Evolutionary conservation across 2,329 filamentous ascomycete species (phyloP).

Genomic region (Talaromyces sp.): DNA sequence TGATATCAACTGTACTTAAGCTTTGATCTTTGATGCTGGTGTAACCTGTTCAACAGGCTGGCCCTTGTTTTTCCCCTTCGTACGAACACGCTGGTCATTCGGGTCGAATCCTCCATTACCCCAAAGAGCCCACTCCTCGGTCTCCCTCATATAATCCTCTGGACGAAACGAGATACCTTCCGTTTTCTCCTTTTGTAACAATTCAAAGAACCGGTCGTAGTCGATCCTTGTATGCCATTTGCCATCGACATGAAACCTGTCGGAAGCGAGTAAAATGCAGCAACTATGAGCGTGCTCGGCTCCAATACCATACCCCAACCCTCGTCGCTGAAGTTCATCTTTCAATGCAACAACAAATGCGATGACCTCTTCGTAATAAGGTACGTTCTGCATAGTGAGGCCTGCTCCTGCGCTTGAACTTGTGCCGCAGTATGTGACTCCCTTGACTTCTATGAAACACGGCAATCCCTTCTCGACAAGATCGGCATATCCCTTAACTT

Average conservation of each 20-base stretch:
- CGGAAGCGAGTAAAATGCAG: conserved; percentile 80
- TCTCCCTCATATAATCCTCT: conserved; percentile 87
- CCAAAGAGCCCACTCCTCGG: conserved; percentile 92
- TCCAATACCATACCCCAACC: conserved; percentile 80
- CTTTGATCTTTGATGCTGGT: background rate
- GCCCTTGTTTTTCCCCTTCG: conserved; percentile 49
- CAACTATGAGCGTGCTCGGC: conserved; percentile 95
- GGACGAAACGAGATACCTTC: conserved; percentile 67
- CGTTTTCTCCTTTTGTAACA: conserved; percentile 60
- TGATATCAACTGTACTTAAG: background rate
- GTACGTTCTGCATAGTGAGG: conserved; percentile 94
- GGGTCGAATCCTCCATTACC: conserved; percentile 93
- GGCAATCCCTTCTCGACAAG: conserved; percentile 81
- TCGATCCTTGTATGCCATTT: conserved; percentile 91
- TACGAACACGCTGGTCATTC: conserved; percentile 85
- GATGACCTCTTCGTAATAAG: conserved; percentile 86
- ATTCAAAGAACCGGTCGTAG: conserved; percentile 80
- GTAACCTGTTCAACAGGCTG: background rate
- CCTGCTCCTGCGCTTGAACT: conserved; percentile 77
- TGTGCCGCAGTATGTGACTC: conserved; percentile 94
- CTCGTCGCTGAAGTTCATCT: conserved; percentile 60
- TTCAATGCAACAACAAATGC: conserved; percentile 76
- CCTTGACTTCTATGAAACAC: conserved; percentile 92
- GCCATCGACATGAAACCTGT: conserved; percentile 68
- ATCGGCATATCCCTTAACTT: conserved; percentile 82